phyloP scores from a whole-genome alignment of 129 eudicot genomes.

The Deinandra increscens region DNA sequence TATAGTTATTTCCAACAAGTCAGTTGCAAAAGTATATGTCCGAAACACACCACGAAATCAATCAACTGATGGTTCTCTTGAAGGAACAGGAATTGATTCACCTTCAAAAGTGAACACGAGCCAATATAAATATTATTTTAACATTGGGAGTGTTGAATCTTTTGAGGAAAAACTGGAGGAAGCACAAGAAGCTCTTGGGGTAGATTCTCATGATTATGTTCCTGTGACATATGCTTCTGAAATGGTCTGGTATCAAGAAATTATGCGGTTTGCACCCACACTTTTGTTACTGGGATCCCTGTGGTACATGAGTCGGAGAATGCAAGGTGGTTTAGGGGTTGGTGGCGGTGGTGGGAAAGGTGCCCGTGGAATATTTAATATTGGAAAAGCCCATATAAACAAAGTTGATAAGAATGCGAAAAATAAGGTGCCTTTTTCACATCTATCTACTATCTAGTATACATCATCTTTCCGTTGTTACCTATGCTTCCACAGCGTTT shows the following conservation, averaged over 20 bases:
- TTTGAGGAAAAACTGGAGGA: slow-evolving; percentile 78
- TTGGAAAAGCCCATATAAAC: slow-evolving; percentile 66
- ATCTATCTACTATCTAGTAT: background rate
- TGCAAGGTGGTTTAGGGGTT: slow-evolving; percentile 74
- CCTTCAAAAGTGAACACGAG: slow-evolving; percentile 46
- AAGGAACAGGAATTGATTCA: slow-evolving; percentile 45
- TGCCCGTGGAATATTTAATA: slow-evolving; percentile 72
- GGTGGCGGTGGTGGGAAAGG: slow-evolving; percentile 80
- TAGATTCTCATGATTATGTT: slow-evolving; percentile 59
- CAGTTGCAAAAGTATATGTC: slow-evolving; percentile 74
- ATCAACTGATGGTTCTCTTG: slow-evolving; percentile 36
- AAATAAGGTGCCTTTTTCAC: slow-evolving; percentile 53
- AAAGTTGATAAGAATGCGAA: slow-evolving; percentile 74
- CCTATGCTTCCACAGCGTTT: background rate
- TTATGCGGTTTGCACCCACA: slow-evolving; percentile 68
- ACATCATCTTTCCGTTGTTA: background rate
- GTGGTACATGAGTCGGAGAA: slow-evolving; percentile 58
- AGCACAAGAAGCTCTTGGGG: slow-evolving; percentile 64
- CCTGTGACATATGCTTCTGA: slow-evolving; percentile 68
- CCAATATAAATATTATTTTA: slow-evolving; percentile 63
- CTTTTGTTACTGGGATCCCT: slow-evolving; percentile 63
- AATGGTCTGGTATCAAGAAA: slow-evolving; percentile 73
- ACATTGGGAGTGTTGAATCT: slow-evolving; percentile 65
- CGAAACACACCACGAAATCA: slow-evolving; percentile 56
- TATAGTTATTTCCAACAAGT: slow-evolving; percentile 62